These are phyloP conservation scores for Eimeria mitis DNA, from an alignment of 169 alveolate genomes.

Conservation along the genomic window DNA sequence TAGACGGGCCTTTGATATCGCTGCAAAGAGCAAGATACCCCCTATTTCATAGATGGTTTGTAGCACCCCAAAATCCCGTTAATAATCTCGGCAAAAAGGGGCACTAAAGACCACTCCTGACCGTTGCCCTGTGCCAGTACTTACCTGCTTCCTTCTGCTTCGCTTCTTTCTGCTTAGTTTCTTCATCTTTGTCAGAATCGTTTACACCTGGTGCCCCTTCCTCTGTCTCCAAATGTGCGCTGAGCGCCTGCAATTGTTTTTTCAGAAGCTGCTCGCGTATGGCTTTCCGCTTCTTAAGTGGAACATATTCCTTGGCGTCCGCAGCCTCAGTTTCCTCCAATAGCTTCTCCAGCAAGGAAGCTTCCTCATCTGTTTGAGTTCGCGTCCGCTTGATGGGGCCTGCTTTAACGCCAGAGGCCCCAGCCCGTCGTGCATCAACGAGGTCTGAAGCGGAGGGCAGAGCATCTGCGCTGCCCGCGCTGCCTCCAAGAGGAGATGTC, in stretches of 20 bases:
- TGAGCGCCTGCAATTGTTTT: conserved; percentile 72
- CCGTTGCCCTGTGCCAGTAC: not conserved
- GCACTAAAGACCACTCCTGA: too few relatives aligned
- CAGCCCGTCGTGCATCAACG: not conserved
- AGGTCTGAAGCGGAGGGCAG: not conserved
- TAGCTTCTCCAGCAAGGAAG: conserved; percentile 33
- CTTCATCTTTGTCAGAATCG: conserved; percentile 47
- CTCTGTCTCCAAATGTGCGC: conserved; percentile 68
- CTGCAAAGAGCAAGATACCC: conserved; percentile 14
- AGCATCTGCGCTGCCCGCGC: conserved; percentile 5
- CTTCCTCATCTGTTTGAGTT: conserved; percentile 25
- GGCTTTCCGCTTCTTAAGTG: conserved; percentile 73
- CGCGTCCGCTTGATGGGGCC: conserved; percentile 17
- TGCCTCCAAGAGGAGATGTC: not conserved
- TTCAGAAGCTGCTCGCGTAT: conserved; percentile 59
- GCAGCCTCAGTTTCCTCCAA: conserved; percentile 63
- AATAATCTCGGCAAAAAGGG: not conserved
- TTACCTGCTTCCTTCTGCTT: conserved; percentile 66
- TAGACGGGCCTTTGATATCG: conserved; percentile 76
- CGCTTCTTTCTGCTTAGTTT: conserved; percentile 20
- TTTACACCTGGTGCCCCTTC: conserved; percentile 10
- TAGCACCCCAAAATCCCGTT: not conserved
- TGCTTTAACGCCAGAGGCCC: not conserved
- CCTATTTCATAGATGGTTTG: not conserved
- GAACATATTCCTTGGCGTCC: conserved; percentile 64